Evolutionary conservation across 805 yeast species (phyloP).

Genomic region (Ogataea kodamae): DNA sequence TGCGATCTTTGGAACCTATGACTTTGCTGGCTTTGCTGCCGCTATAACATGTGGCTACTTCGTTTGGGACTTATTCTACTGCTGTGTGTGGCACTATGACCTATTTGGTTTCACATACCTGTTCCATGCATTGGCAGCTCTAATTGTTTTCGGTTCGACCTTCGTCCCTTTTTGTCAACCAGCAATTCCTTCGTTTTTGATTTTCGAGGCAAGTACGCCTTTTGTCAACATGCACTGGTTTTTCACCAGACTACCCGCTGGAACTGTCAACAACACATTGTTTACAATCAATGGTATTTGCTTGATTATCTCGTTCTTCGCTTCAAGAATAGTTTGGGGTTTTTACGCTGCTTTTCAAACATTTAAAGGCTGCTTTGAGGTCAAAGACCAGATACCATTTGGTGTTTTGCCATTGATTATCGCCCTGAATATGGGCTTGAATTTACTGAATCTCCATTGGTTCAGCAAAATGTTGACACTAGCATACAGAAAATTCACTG

Average conservation of each 20-base stretch:
- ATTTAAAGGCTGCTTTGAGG: conserved; percentile 41
- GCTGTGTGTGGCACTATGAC: conserved; percentile 52
- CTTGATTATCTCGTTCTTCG: conserved; percentile 67
- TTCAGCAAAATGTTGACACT: conserved; percentile 78
- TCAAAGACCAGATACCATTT: conserved; percentile 40
- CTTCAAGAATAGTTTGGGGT: conserved; percentile 84
- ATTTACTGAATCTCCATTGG: conserved; percentile 77
- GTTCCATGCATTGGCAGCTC: conserved; percentile 79
- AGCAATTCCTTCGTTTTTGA: conserved; percentile 75
- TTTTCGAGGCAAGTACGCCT: conserved; percentile 89
- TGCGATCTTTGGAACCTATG: conserved; percentile 64
- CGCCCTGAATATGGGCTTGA: conserved; percentile 57
- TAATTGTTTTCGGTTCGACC: conserved; percentile 64
- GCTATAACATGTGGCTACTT: conserved; percentile 82
- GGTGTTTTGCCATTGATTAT: conserved; percentile 50
- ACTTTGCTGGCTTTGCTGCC: conserved; percentile 71
- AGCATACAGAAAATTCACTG: conserved; percentile 52
- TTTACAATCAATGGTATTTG: conserved; percentile 68
- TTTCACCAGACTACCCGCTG: conserved; percentile 70
- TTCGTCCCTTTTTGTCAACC: conserved; percentile 74
- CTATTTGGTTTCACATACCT: conserved; percentile 80
- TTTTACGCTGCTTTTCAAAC: conserved; percentile 64
- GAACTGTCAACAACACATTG: conserved; percentile 51
- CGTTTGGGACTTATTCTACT: conserved; percentile 81
- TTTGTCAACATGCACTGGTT: conserved; percentile 95